These are phyloP conservation scores for Ophiocordyceps camponoti-floridani DNA, from an alignment of 2,329 filamentous ascomycete genomes.

Conservation along the genomic window DNA sequence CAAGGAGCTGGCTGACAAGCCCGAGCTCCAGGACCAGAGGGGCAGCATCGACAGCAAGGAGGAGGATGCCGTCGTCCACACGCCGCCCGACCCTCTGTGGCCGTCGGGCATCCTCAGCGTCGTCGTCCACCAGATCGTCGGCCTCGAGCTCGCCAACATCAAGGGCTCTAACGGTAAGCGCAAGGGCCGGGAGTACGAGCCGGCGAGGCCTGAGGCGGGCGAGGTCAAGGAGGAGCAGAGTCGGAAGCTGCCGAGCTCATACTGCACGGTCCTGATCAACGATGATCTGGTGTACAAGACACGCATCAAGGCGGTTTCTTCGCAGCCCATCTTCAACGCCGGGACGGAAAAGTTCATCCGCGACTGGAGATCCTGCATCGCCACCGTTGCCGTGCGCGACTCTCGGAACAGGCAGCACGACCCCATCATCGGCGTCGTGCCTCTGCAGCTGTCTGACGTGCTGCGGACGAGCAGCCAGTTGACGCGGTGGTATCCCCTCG, in stretches of 20 bases:
- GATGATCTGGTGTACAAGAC: slow-evolving; percentile 53
- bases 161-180: slow-evolving; percentile 57
- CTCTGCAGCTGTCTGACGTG: slow-evolving; percentile 43
- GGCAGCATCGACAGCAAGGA: slow-evolving; percentile 50
- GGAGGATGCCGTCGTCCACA: slow-evolving; percentile 75
- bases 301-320: slow-evolving; percentile 60
- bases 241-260: slow-evolving; percentile 67
- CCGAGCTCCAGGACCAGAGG: slow-evolving; percentile 71
- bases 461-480: slow-evolving; percentile 48
- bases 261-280: slow-evolving; percentile 69
- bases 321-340: slow-evolving; percentile 64
- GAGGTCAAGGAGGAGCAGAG: slow-evolving; percentile 44
- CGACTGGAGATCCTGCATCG: slow-evolving; percentile 50
- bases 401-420: slow-evolving; percentile 52
- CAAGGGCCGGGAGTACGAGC: slow-evolving; percentile 38
- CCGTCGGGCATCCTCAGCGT: slow-evolving; percentile 77
- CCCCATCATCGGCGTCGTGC: slow-evolving; percentile 50
- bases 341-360: slow-evolving; percentile 54
- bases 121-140: slow-evolving; percentile 87
- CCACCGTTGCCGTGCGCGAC: slow-evolving; percentile 51
- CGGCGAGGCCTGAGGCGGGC: slow-evolving; percentile 49
- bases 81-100: slow-evolving; percentile 91
- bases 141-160: slow-evolving; percentile 79
- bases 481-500: slow-evolving; percentile 46
- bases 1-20: slow-evolving; percentile 51